Evolutionary conservation across 139 green algal species (phyloP).

Genomic region (Penium margaritaceum): DNA sequence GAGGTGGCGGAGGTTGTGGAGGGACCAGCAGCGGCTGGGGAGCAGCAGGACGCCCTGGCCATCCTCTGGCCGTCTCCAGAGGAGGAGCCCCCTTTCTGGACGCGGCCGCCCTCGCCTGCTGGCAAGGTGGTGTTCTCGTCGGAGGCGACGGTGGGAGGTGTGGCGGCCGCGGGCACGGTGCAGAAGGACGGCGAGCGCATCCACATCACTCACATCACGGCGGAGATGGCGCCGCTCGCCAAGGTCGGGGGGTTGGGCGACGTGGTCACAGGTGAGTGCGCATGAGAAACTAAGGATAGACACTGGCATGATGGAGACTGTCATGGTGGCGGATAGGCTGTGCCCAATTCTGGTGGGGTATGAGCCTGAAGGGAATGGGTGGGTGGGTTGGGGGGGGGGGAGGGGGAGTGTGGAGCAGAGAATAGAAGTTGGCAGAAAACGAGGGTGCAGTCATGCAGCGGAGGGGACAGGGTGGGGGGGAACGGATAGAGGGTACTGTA

Average conservation of each 20-base stretch:
- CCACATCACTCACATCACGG: conserved; percentile 80
- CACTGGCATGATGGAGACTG: background rate
- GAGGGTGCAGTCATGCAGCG: no score
- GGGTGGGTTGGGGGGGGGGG: background rate
- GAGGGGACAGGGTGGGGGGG: no score
- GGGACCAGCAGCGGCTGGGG: background rate
- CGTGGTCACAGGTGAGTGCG: conserved; percentile 62
- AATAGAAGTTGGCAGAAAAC: no score
- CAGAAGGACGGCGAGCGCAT: conserved; percentile 49
- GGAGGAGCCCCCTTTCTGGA: conserved; percentile 29
- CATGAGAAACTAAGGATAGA: background rate
- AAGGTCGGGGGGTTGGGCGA: conserved; percentile 89
- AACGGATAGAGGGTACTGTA: no score
- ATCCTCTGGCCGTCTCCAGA: conserved; percentile 26
- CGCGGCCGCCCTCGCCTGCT: background rate
- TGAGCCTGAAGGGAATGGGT: background rate
- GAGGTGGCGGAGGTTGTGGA: background rate
- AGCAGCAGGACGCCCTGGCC: background rate
- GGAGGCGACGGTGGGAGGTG: background rate
- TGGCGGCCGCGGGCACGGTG: background rate
- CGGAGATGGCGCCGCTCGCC: conserved; percentile 84
- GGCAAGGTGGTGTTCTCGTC: background rate
- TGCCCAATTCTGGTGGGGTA: background rate
- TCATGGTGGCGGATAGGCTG: background rate
- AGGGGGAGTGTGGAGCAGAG: no score